These are phyloP conservation scores for Nicotiana benthamiana DNA, from an alignment of 257 asterid species.

Conservation along the genomic window DNA sequence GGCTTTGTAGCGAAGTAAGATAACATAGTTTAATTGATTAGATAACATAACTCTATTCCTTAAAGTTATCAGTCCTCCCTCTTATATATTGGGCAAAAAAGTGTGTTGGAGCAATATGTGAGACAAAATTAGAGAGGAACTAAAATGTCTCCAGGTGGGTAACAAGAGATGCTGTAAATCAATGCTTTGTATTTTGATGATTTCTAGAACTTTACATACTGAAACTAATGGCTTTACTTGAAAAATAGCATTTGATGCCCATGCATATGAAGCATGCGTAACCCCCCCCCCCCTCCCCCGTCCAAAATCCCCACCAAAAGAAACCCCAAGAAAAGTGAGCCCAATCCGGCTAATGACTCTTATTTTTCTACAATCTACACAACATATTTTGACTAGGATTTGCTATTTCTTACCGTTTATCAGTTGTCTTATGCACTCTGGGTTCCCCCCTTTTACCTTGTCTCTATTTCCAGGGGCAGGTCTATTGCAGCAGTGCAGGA, in stretches of 20 bases:
- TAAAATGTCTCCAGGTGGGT: not conserved
- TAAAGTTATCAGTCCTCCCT: not conserved
- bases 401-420: not conserved
- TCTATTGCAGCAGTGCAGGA: conserved; percentile 64
- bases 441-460: not conserved
- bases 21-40: not conserved
- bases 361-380: not conserved
- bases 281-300: not conserved
- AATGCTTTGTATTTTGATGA: not conserved
- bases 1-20: not conserved
- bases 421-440: not conserved
- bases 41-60: not conserved
- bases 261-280: not conserved
- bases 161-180: not conserved
- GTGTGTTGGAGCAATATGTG: not conserved
- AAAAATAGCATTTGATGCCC: not conserved
- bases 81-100: not conserved
- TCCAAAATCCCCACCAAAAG: no score
- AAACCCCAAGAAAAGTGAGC: not conserved
- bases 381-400: not conserved
- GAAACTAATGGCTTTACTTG: not conserved
- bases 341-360: not conserved
- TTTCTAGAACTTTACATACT: not conserved
- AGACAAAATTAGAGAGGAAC: not conserved
- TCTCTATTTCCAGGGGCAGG: conserved; percentile 45